Evolutionary conservation across 1,139 yeast species (phyloP).

Genomic region (Pneumocystis wakefieldiae): DNA sequence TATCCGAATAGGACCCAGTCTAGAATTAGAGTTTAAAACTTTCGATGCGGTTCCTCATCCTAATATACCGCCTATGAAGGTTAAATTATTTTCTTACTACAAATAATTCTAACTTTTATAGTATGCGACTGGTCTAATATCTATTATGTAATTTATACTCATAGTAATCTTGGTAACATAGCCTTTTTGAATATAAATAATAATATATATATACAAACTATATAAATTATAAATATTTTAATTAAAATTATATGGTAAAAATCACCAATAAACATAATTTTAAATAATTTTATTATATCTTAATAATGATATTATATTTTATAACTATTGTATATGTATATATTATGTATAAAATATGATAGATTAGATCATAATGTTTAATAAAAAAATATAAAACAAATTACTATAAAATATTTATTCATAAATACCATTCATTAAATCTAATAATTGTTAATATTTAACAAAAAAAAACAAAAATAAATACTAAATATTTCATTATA

Average conservation of each 20-base stretch:
- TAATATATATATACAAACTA: neutral
- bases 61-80: constrained; percentile 75
- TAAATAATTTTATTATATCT: neutral
- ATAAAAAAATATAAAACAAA: no score
- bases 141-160: neutral
- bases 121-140: neutral
- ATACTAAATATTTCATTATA: no score
- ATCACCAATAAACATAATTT: neutral
- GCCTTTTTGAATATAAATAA: neutral
- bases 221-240: neutral
- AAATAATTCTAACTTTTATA: neutral
- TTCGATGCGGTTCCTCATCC: constrained; percentile 86
- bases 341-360: no score
- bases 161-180: neutral
- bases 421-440: no score
- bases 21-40: constrained; percentile 39
- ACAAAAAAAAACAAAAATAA: no score
- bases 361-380: no score
- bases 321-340: no score
- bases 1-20: constrained; percentile 36
- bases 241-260: neutral
- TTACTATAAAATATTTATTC: no score
- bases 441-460: no score
- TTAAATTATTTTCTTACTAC: neutral
- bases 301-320: no score